Conservation (phyloP, 257 asterid genomes). For the Salvia hispanica region DNA sequence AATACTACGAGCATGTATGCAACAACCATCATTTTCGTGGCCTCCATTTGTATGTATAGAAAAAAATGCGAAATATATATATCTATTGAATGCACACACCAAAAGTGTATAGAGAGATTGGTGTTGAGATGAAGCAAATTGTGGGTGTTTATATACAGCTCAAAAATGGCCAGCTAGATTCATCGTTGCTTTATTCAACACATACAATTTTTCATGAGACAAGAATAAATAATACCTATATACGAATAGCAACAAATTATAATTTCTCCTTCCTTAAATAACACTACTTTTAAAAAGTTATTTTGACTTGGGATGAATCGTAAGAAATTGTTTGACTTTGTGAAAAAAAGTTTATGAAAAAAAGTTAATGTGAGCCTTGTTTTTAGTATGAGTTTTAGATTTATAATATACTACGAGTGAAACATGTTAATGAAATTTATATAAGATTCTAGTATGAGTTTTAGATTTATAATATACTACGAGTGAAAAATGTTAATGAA, state of each 20-base stretch:
- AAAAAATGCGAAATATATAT: neutral
- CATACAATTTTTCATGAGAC: neutral
- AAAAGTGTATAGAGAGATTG: conserved; percentile 2
- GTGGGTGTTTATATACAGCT: conserved; percentile 32
- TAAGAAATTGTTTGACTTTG: too few relatives aligned
- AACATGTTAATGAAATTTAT: too few relatives aligned
- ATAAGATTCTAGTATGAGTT: too few relatives aligned
- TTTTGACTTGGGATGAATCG: too few relatives aligned
- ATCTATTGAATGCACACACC: conserved; percentile 11
- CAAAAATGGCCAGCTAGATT: conserved; percentile 6
- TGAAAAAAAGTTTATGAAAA: too few relatives aligned
- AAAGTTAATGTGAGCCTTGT: too few relatives aligned
- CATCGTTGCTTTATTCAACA: neutral
- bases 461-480: too few relatives aligned
- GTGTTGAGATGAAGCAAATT: neutral
- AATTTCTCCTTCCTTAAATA: neutral
- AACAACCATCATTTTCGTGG: conserved; percentile 43
- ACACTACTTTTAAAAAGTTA: neutral
- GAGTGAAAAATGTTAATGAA: too few relatives aligned
- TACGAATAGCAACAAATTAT: neutral
- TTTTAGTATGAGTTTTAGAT: too few relatives aligned
- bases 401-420: too few relatives aligned
- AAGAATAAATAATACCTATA: neutral
- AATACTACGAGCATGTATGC: conserved; percentile 42
- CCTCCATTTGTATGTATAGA: conserved; percentile 38